phyloP scores from a whole-genome alignment of 768 basidiomycete species.

The Pisolithus sp. region DNA sequence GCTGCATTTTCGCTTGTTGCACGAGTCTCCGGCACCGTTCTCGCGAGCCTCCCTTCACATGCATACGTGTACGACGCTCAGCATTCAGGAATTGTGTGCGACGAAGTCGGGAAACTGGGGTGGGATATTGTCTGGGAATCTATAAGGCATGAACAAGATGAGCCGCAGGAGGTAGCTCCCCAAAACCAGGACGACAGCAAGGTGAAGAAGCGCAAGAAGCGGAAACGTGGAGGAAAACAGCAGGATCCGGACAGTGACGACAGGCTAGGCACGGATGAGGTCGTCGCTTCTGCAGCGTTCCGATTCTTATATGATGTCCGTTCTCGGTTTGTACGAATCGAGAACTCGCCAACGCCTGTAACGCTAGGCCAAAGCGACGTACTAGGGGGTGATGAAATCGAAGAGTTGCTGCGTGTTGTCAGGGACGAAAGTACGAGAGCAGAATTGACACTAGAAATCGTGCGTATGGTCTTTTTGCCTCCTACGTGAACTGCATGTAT shows the following conservation, averaged over 20 bases:
- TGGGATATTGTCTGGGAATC: constrained; percentile 20
- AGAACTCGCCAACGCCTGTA: constrained; percentile 43
- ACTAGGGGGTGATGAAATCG: constrained; percentile 11
- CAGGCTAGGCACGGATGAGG: constrained; percentile 14
- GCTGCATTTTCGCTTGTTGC: constrained; percentile 40
- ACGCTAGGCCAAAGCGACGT: constrained; percentile 24
- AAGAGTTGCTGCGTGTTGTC: constrained; percentile 23
- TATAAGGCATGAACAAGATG: constrained; percentile 2
- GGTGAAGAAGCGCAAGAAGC: constrained; percentile 26
- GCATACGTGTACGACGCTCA: constrained; percentile 24
- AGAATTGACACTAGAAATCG: constrained; percentile 45
- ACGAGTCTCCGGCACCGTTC: constrained; percentile 39
- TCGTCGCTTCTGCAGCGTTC: constrained; percentile 35
- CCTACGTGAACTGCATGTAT: neutral
- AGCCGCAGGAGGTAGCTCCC: neutral
- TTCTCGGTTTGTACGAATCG: constrained; percentile 10
- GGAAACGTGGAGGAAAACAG: constrained; percentile 16
- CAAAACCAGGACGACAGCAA: constrained; percentile 17
- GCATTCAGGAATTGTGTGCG: constrained; percentile 13
- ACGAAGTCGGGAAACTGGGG: constrained; percentile 23
- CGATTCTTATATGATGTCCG: constrained; percentile 42
- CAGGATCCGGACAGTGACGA: neutral
- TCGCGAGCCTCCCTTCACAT: constrained; percentile 47
- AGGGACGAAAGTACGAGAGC: constrained; percentile 30
- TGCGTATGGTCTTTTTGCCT: constrained; percentile 22